Conservation (phyloP, 352 stramenopile genomes). For the Pythium chondricola region DNA sequence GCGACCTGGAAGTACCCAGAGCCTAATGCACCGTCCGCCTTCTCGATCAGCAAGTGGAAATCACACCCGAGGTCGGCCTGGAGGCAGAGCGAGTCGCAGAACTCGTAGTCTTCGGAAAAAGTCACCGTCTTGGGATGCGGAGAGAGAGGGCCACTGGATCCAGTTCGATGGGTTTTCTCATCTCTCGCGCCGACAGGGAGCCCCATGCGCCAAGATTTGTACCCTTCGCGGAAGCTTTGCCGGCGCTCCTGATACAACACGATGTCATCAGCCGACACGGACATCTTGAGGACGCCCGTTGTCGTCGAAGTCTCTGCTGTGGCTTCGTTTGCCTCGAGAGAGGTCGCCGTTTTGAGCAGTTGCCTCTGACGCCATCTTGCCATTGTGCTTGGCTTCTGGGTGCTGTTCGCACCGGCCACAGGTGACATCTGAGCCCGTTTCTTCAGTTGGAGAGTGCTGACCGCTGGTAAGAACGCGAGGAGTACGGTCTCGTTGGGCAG, state of each 20-base stretch:
- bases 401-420: background rate
- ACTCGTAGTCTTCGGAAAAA: constrained; percentile 66
- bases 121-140: constrained; percentile 29
- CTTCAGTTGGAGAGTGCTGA: constrained; percentile 46
- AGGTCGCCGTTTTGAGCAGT: constrained; percentile 6
- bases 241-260: constrained; percentile 77
- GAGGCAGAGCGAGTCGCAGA: constrained; percentile 67
- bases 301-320: constrained; percentile 1
- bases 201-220: constrained; percentile 83
- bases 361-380: constrained; percentile 13
- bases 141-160: constrained; percentile 34
- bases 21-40: constrained; percentile 30
- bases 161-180: constrained; percentile 49
- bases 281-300: constrained; percentile 38
- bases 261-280: constrained; percentile 78
- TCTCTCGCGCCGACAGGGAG: constrained; percentile 69
- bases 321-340: constrained; percentile 1
- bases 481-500: constrained; percentile 65
- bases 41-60: constrained; percentile 76
- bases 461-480: constrained; percentile 68
- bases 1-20: constrained; percentile 84
- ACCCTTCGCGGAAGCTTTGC: constrained; percentile 73
- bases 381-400: background rate
- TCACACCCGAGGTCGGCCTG: constrained; percentile 51
- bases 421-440: constrained; percentile 23